These are phyloP conservation scores for Carallia brachiata DNA, from an alignment of 345 rosid genomes.

Conservation along the genomic window DNA sequence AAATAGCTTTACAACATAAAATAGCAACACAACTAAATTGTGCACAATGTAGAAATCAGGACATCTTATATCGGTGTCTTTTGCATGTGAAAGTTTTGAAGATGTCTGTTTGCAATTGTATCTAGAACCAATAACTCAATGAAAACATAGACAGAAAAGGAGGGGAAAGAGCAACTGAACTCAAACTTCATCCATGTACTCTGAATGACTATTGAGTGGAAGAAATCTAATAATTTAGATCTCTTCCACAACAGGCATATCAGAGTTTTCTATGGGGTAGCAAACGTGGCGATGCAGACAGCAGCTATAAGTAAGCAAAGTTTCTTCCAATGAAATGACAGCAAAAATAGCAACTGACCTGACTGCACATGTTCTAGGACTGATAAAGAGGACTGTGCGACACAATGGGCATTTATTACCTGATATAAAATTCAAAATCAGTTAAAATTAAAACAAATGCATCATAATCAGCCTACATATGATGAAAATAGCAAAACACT, in stretches of 20 bases:
- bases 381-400: conserved; percentile 80
- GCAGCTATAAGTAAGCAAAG: neutral
- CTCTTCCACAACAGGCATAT: no score
- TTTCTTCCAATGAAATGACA: neutral
- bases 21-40: neutral
- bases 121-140: neutral
- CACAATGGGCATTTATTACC: conserved; percentile 98
- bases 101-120: neutral
- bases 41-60: neutral
- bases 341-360: conserved; percentile 45
- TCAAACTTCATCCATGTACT: no score
- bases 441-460: conserved; percentile 8
- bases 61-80: neutral
- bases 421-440: conserved; percentile 28
- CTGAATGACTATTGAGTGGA: no score
- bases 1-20: neutral
- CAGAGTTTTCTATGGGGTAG: neutral
- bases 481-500: conserved; percentile 26
- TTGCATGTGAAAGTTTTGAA: neutral
- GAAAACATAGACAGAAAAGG: no score
- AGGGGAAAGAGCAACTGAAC: no score
- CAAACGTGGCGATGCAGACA: conserved; percentile 6
- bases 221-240: no score
- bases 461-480: conserved; percentile 5
- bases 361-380: conserved; percentile 79